Evolutionary conservation across 1,284 basidiomycete genomes (phyloP), one percentile per base, ranked within the genome.

Genomic region (Laetiporus sulphureus): DNA sequence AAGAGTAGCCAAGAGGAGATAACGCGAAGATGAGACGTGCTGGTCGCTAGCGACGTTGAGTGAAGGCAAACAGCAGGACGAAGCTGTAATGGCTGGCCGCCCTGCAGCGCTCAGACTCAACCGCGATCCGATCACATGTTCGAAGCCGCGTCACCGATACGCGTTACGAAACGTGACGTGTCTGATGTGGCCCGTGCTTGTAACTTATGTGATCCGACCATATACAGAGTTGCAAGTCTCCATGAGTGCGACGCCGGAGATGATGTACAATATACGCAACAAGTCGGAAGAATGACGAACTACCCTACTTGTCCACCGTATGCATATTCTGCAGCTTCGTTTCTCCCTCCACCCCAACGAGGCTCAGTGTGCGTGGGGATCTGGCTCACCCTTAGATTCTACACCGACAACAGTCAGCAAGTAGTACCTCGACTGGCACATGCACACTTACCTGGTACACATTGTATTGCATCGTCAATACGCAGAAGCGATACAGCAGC

Each of bases 381-480:
- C 60, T 32, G 48, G 71, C 60, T 89, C 82, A 46, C 72, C 73
- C 67, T 81, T 82, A 58, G 79, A 74, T 66, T 91, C 87, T 79
- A 69, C 38, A 58, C 18, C 18, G 49, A 61, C 47, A 62, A 54
- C 19, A 41, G 50, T 38, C 39, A 30, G 37, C 20, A 12, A 8
- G 15, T 11, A 19, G 10, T 22, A 36, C 6, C 49, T 35, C 35
- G 38, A n/a, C 24, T 16, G 33, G 16, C n/a, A 13, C 31, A 36
- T 11, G 33, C 38, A 64, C n/a, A n/a, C 76, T 67, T 54, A 86
- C 85, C 86, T 47, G 86, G 83, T 38, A 84, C 72, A 62, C 86
- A 89, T 56, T 90, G 86, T 49, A 91, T 91, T 19, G 87, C 87
- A 67, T 97, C 95, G 62, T 98, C 95, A 59, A 99, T 99, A 47